Base-by-base conservation (phyloP, 441 rosid species). In the Bocquillonia castaneifolia region DNA sequence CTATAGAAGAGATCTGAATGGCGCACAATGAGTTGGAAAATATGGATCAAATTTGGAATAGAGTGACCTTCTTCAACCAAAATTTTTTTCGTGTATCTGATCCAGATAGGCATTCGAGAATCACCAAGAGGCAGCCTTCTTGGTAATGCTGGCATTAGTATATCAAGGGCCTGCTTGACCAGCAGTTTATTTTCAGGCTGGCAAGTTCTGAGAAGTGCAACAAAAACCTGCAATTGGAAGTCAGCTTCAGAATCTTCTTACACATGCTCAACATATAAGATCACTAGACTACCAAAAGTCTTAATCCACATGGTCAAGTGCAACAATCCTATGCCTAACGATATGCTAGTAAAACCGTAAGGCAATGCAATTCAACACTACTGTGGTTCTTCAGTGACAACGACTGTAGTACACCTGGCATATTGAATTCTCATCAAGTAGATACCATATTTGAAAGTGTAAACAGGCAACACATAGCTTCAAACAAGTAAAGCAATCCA, bases 101-200 rank as follows among this genome's bases (percentile, higher is more conserved):
- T 95, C 99, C 99, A 95, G 76, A 92, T 88, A 18, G 99, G 99
- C 99, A 90, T 95, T 52, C 92, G 90, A 81, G 97, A 89, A 80
- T 95, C 98, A 53, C 96, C 99, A 70, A 76, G 88, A 53, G 99
- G 99, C 59, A 95, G 85, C 83, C 98, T 87, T 77, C 85, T 83
- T 15, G 99, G 99, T 73, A 95, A 82, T 51, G 99, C 98, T 50
- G 99, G 99, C 97, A 95, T 90, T 61, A 95, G 79, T 68, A 95
- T 92, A 78, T 95, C 99, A 79, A 95, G 92, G 62, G 99, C 98
- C 83, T 92, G 98, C 90, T 92, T 95, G 76, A 92, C 99, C 79
- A 92, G 78, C 85, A 92, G 78, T 79, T 92, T 95, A 77, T 95
- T 90, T 83, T 95, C 99, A 29, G 95, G 93, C 80, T 92, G 99